Conservation (phyloP, 345 rosid species). For the Citrus mangshanensis region DNA sequence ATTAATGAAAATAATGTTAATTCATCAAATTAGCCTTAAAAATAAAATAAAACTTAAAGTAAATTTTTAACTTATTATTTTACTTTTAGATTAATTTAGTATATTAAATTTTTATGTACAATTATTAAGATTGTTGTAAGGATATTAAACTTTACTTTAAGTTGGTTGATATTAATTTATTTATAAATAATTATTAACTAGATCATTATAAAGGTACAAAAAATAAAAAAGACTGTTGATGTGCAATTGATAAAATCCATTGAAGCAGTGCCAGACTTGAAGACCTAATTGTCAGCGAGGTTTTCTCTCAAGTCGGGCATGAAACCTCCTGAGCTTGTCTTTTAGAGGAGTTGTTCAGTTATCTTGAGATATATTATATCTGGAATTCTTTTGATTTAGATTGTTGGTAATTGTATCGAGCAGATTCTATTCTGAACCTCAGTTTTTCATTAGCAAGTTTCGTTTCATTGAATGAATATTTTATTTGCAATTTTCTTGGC, state of each 20-base stretch:
- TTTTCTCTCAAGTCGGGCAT: constrained; percentile 74
- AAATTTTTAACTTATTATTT: too few species aligned
- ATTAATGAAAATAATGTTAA: too few species aligned
- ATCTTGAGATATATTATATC: background rate
- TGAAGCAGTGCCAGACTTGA: constrained; percentile 64
- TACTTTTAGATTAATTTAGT: too few species aligned
- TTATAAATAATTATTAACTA: too few species aligned
- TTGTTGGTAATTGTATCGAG: background rate
- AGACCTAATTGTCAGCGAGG: constrained; percentile 67
- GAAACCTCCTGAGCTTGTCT: constrained; percentile 81
- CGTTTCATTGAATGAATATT: background rate
- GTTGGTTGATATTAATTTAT: too few species aligned
- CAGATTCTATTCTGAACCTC: background rate
- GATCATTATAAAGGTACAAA: too few species aligned
- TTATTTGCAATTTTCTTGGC: background rate
- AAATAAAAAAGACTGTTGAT: constrained; percentile 56
- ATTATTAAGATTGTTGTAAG: too few species aligned
- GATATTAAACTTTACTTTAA: too few species aligned
- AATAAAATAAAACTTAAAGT: too few species aligned
- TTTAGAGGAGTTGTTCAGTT: constrained; percentile 30
- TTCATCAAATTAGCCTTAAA: too few species aligned
- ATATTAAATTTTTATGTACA: too few species aligned
- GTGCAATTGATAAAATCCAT: constrained; percentile 54
- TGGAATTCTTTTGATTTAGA: background rate
- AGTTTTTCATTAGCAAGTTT: background rate